Percentiles rank a stretch among this genome's conserved stretches.
phyloP scores from a whole-genome alignment of 73 alveolate species.

The Paramecium pentaurelia region DNA sequence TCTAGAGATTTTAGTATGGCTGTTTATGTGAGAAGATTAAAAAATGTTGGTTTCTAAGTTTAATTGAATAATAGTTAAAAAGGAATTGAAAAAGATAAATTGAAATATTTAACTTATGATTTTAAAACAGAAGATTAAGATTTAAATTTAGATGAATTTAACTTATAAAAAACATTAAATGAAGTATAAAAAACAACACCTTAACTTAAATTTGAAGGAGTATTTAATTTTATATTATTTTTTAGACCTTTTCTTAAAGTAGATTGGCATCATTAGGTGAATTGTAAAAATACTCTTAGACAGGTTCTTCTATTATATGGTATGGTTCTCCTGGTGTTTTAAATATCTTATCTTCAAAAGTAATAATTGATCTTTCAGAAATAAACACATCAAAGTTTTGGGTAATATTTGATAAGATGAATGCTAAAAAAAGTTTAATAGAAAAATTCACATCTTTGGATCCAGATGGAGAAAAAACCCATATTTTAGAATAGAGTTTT shows the following conservation, averaged over 20 bases:
- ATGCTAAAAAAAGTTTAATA: slow-evolving; percentile 58
- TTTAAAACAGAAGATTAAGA: slow-evolving; percentile 42
- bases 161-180: neutral
- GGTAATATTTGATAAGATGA: slow-evolving; percentile 55
- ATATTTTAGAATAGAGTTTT: slow-evolving; percentile 30
- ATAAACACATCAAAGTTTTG: slow-evolving; percentile 22
- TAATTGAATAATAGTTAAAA: neutral
- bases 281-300: slow-evolving; percentile 29
- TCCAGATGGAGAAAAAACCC: slow-evolving; percentile 65
- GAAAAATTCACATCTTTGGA: slow-evolving; percentile 59
- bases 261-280: slow-evolving; percentile 58
- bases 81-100: slow-evolving; percentile 56
- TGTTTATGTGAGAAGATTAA: neutral
- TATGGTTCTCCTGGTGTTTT: slow-evolving; percentile 59
- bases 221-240: neutral
- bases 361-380: slow-evolving; percentile 49
- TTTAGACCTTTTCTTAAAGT: slow-evolving; percentile 20
- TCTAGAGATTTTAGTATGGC: slow-evolving; percentile 15
- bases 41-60: slow-evolving; percentile 35
- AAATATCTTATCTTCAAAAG: slow-evolving; percentile 46
- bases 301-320: slow-evolving; percentile 42
- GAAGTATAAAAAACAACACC: slow-evolving; percentile 33
- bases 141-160: slow-evolving; percentile 27
- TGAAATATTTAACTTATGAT: slow-evolving; percentile 50
- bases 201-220: slow-evolving; percentile 52